Base-by-base conservation (phyloP, 140 eudicot species). In the Anethum foeniculum region DNA sequence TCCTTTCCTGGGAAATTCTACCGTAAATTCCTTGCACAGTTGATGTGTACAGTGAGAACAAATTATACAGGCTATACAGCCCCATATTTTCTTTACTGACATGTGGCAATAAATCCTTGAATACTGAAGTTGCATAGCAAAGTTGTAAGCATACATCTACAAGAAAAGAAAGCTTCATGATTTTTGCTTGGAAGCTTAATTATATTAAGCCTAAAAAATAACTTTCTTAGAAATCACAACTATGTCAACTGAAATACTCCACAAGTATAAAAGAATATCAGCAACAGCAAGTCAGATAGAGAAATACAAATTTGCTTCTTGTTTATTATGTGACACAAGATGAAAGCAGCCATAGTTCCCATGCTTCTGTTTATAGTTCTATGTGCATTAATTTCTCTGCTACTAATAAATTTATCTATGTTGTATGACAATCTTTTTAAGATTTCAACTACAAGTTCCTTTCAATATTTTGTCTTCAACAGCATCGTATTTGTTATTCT, bases 391-490 rank as follows among this genome's bases (percentile, higher is more conserved):
- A 69, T 78, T 36, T 72, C 48, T 1, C 49, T 83, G 71, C 36
- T 80, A 41, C 69, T 80, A 67, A 41, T 39, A 36, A 49, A 65
- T 65, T 68, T 80, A 58, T 80, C 75, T 32, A 1, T 76, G 30
- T 52, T 21, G 19, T 11, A 76, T 80, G 64, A 67, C 41, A 12
- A 48, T 48, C 41, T 72, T 34, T 30, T 30, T 34, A 41, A 44
- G 30, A 28, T 76, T 38, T 39, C 30, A 30, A 25, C 79, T 6
- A 76, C 46, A 54, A 27, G 58, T 6, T 28, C 73, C 10, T 77
- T 76, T 43, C 56, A 48, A 52, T 81, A 77, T 69, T 67, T 54
- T 13, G 62, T 85, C 56, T 46, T 78, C 51, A 71, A 77, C 58
- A 34, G 67, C 65, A 41, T 71, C 39, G 18, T 77, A 28, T 77